Evolutionary conservation across 305 asterid genomes (phyloP).

Genomic region (Ilex paraguariensis): DNA sequence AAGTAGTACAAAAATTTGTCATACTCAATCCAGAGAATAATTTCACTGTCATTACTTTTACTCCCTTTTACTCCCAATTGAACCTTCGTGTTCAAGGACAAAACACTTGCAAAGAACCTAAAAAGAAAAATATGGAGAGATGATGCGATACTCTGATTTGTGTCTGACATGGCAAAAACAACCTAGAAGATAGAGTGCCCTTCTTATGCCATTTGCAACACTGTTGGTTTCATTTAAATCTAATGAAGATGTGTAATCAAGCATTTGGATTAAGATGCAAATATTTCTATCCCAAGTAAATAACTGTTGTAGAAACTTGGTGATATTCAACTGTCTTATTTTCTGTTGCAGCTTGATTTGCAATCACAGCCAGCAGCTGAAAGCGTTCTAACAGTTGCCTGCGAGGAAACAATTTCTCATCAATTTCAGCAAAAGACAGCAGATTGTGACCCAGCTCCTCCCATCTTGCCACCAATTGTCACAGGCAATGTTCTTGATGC

Average conservation of each 20-base stretch:
- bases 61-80: too few species aligned
- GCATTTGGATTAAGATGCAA: background rate
- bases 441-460: conserved; percentile 13
- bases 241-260: background rate
- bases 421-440: conserved; percentile 23
- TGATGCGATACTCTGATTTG: too few species aligned
- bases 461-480: conserved; percentile 16
- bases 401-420: conserved; percentile 23
- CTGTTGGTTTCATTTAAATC: too few species aligned
- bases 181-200: too few species aligned
- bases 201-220: too few species aligned
- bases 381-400: conserved; percentile 10
- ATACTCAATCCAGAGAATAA: too few species aligned
- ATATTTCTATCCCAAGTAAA: conserved; percentile 4
- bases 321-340: background rate
- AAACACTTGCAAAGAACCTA: too few species aligned
- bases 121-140: too few species aligned
- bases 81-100: too few species aligned
- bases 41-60: too few species aligned
- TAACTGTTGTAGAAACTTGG: background rate
- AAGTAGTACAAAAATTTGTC: too few species aligned
- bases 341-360: conserved; percentile 43
- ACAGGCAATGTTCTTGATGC: conserved; percentile 11
- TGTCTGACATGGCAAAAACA: too few species aligned
- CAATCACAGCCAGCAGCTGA: conserved; percentile 24